A percentile compares a stretch with the other conserved stretches of the same genome.
phyloP scores from a whole-genome alignment of 305 asterid genomes.

The Fraxinus nigra region DNA sequence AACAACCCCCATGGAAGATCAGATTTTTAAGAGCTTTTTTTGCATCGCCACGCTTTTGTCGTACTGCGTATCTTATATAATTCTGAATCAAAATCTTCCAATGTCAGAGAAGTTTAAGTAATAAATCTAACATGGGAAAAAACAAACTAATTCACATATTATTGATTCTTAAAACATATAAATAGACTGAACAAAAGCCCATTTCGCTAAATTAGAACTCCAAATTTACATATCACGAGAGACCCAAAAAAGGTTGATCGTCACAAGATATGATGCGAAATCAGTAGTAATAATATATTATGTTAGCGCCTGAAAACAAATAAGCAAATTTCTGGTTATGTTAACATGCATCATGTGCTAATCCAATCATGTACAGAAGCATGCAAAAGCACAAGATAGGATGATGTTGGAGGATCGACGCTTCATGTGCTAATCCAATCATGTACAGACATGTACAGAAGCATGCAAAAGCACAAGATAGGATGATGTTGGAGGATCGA shows the following conservation, averaged over 20 bases:
- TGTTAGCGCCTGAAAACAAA: neutral
- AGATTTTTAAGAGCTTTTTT: constrained; percentile 65
- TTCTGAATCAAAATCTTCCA: constrained; percentile 39
- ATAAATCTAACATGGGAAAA: neutral
- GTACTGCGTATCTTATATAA: constrained; percentile 46
- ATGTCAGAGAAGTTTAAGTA: constrained; percentile 13
- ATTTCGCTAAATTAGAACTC: neutral
- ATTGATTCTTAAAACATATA: neutral
- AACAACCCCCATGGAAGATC: constrained; percentile 47
- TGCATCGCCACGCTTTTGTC: constrained; percentile 69
- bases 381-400: neutral
- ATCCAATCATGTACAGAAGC: neutral
- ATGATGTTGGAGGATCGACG: neutral
- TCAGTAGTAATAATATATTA: constrained; percentile 6
- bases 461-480: neutral
- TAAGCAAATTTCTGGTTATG: neutral
- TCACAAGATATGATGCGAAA: neutral
- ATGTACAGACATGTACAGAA: neutral
- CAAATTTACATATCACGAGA: neutral
- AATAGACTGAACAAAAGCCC: neutral
- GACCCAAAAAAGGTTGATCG: neutral
- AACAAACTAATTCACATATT: neutral
- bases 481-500: neutral
- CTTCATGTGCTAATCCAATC: neutral
- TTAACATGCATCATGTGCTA: neutral